Percentiles rank a stretch among this genome's conserved stretches.
Evolutionary conservation across 2,329 filamentous ascomycete genomes (phyloP).

Genomic region (Alternaria hordeiaustralica): DNA sequence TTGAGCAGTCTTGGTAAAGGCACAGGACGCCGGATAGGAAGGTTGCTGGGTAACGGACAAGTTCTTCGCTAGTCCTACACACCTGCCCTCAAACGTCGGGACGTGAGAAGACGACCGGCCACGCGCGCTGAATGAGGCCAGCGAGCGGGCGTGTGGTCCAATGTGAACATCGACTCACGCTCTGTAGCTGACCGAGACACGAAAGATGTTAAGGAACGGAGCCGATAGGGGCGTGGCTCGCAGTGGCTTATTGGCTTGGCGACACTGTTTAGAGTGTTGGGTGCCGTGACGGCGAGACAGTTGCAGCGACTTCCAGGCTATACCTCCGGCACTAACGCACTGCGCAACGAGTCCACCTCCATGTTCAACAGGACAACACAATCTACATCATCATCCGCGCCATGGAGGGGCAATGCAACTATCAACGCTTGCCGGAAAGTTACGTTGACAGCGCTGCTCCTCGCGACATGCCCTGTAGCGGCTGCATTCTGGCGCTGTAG

Average conservation of each 20-base stretch:
- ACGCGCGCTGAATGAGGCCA: not conserved
- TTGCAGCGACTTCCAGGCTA: not conserved
- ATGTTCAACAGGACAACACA: not conserved
- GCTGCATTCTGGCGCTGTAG: conserved; percentile 4
- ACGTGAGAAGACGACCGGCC: conserved; percentile 2
- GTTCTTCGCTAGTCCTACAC: not conserved
- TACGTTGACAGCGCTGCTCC: not conserved
- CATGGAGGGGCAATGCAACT: not conserved
- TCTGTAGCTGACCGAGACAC: conserved; percentile 9
- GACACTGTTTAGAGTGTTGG: conserved; percentile 7
- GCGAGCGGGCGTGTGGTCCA: not conserved
- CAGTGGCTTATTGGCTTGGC: conserved; percentile 30
- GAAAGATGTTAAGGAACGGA: conserved; percentile 7
- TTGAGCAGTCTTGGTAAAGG: conserved; percentile 12
- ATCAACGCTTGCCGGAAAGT: not conserved
- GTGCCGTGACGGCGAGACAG: not conserved
- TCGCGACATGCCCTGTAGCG: not conserved
- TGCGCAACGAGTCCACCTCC: not conserved
- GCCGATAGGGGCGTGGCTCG: conserved; percentile 16
- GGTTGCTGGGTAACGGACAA: not conserved
- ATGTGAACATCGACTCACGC: conserved; percentile 1
- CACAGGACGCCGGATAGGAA: not conserved
- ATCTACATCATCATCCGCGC: not conserved
- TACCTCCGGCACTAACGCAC: not conserved
- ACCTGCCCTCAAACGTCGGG: not conserved